Conservation (phyloP, 2,329 filamentous ascomycete species). For the Fusarium redolens region DNA sequence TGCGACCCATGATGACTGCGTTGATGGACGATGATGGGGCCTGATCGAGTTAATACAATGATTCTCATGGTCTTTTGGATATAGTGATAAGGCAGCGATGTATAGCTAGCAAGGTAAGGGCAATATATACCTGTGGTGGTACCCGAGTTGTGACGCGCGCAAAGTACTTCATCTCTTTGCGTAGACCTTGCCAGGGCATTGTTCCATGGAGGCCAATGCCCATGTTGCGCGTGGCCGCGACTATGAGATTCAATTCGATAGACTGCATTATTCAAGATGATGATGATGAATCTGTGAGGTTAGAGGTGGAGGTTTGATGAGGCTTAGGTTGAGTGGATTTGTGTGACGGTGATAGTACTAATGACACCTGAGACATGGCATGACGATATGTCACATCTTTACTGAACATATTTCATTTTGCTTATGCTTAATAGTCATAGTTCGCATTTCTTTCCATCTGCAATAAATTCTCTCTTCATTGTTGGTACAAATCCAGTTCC, state of each 20-base stretch:
- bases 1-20: constrained; percentile 96
- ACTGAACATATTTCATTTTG: background rate
- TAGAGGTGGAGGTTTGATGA: background rate
- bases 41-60: constrained; percentile 30
- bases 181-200: constrained; percentile 90
- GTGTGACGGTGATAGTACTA: constrained; percentile 1
- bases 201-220: constrained; percentile 85
- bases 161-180: constrained; percentile 95
- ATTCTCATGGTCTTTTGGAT: background rate
- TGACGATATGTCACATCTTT: background rate
- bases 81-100: background rate
- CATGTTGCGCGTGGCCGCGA: constrained; percentile 89
- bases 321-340: constrained; percentile 22
- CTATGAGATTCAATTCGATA: constrained; percentile 84
- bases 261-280: constrained; percentile 47
- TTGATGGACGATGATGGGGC: constrained; percentile 60
- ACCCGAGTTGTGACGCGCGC: constrained; percentile 84
- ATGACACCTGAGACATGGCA: constrained; percentile 2
- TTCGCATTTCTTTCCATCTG: background rate
- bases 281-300: constrained; percentile 8
- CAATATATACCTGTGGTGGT: constrained; percentile 55
- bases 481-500: background rate
- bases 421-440: background rate
- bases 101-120: background rate
- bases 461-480: background rate